Percentiles rank a stretch among this genome's conserved stretches.
These are phyloP conservation scores for Oligophagozyma castellii DNA, from an alignment of 1,139 yeast genomes.

Conservation along the genomic window DNA sequence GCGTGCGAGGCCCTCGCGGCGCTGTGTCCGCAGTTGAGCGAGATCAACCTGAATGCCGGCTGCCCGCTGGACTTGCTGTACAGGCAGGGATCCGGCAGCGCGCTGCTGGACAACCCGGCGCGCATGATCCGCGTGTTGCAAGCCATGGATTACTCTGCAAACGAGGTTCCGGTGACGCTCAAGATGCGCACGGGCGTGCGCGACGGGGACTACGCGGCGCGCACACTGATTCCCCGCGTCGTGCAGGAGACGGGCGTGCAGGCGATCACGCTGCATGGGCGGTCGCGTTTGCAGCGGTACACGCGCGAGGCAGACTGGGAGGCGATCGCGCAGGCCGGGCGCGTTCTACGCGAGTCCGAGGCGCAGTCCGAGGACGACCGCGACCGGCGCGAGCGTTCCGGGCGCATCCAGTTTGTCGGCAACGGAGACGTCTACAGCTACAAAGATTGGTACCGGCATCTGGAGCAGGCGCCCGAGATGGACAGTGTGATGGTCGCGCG, in stretches of 20 bases:
- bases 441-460: constrained; percentile 82
- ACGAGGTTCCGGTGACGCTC: constrained; percentile 82
- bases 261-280: constrained; percentile 88
- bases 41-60: constrained; percentile 85
- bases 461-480: constrained; percentile 38
- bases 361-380: constrained; percentile 35
- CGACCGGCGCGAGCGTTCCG: constrained; percentile 22
- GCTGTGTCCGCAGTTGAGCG: constrained; percentile 34
- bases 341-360: constrained; percentile 41
- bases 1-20: constrained; percentile 65
- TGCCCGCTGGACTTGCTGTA: constrained; percentile 92
- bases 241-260: constrained; percentile 72
- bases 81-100: constrained; percentile 93
- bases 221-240: constrained; percentile 52
- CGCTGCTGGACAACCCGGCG: constrained; percentile 81
- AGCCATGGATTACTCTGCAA: constrained; percentile 81
- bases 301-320: constrained; percentile 89
- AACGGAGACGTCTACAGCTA: constrained; percentile 85
- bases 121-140: constrained; percentile 63
- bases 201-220: constrained; percentile 81
- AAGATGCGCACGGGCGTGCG: constrained; percentile 85
- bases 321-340: constrained; percentile 66
- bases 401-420: constrained; percentile 57
- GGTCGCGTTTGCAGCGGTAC: constrained; percentile 92
- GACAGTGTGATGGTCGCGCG: constrained; percentile 97